phyloP scores from a whole-genome alignment of 257 asterid genomes.

The Solanum boliviense region DNA sequence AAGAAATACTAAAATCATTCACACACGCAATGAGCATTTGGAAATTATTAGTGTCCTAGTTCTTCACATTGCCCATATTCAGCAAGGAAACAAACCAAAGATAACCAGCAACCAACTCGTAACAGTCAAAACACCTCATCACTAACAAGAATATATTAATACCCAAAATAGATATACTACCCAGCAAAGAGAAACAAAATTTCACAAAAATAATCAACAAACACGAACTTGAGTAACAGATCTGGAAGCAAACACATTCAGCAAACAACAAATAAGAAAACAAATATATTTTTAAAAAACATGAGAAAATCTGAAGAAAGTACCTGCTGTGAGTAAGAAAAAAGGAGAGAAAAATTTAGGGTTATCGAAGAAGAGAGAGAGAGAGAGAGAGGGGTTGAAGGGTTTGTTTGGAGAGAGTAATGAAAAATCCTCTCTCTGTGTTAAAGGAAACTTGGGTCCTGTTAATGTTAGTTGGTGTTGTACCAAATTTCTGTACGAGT shows the following conservation, averaged over 20 bases:
- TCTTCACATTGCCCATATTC: conserved; percentile 17
- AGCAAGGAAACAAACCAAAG: neutral
- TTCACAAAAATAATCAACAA: neutral
- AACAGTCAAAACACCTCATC: neutral
- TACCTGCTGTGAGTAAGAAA: neutral
- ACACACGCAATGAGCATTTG: neutral
- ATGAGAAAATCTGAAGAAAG: neutral
- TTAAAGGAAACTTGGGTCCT: neutral
- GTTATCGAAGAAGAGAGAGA: neutral
- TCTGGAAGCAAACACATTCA: conserved; percentile 14
- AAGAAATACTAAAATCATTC: neutral
- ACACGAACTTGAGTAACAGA: conserved; percentile 12
- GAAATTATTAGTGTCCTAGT: neutral
- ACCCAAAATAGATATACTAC: neutral
- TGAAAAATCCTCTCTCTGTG: neutral
- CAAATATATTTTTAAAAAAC: neutral
- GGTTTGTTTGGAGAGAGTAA: conserved; percentile 5
- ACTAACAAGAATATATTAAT: neutral
- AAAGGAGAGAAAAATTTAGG: neutral
- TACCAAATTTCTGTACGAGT: conserved; percentile 2
- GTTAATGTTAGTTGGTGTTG: conserved; percentile 17
- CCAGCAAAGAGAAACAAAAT: neutral
- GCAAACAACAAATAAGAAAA: neutral
- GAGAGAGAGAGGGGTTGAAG: neutral
- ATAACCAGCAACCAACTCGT: neutral